Evolutionary conservation across 202 grass and related monocot genomes (phyloP), one percentile per base, ranked within the genome.

Genomic region (Alloteropsis angusta): DNA sequence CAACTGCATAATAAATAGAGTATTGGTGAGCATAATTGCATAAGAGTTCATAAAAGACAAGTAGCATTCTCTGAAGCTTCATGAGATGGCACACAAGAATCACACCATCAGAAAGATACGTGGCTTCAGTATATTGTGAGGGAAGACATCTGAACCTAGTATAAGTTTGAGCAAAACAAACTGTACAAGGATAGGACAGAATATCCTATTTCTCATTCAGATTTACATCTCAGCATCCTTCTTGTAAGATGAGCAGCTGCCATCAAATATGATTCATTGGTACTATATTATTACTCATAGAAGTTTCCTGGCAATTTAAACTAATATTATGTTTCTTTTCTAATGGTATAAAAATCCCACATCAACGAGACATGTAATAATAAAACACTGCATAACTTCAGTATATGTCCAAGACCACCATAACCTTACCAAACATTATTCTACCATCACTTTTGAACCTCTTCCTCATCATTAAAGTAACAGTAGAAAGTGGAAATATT

Each of bases 1-100:
- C 96, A 99, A 89, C 96, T 96, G 82, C 81, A 84, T n/a, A 83
- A 41, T 28, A 42, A 79, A 73, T 35, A 66, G 43, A n/a, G 17
- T 37, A 41, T 74, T 8, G 11, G 58, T 85, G 72, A 88, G 82
- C 18, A 85, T 16, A 53, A 13, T 28, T 4, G 22, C 44, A 65
- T 66, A 46, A 58, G n/a, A 23, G 42, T 81, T 43, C 48, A 42
- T 23, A 18, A 39, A 56, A 75, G 49, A 50, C 17, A n/a, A 72
- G 39, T 17, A 68, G 58, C 21, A 65, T 38, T 36, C 37, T 8
- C 15, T 49, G 10, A 68, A 81, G 44, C 22, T 81, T 62, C 18
- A 23, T 60, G 2, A 2, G 15, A 77, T 72, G 13, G 67, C 30
- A 58, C 30, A 21, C 36, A 42, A 54, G 11, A 74, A 23, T 65